Evolutionary conservation across 495 filamentous ascomycete genomes (phyloP).

Genomic region (Aspergillus kassunensis): DNA sequence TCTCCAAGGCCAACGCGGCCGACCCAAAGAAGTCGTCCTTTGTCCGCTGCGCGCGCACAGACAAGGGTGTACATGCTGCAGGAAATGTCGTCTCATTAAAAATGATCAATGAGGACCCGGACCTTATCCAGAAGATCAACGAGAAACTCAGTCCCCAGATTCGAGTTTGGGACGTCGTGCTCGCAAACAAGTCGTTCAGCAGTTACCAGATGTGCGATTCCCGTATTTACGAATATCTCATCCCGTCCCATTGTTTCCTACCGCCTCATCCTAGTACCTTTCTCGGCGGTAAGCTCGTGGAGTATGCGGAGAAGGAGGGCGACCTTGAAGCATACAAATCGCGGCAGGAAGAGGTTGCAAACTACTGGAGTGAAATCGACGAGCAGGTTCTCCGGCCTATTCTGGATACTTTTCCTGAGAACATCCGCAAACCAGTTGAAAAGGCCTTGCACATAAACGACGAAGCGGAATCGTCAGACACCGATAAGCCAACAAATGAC

Average conservation of each 20-base stretch:
- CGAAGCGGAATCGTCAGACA: constrained; percentile 13
- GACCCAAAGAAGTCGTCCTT: constrained; percentile 96
- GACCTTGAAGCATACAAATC: constrained; percentile 61
- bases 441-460: constrained; percentile 34
- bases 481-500: background rate
- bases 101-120: constrained; percentile 85
- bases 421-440: constrained; percentile 36
- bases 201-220: constrained; percentile 91
- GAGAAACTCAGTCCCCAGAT: constrained; percentile 79
- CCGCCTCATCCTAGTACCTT: constrained; percentile 87
- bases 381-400: constrained; percentile 72
- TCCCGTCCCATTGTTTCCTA: constrained; percentile 85
- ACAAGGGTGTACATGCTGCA: constrained; percentile 96
- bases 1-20: constrained; percentile 92
- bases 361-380: constrained; percentile 78
- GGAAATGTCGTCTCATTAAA: constrained; percentile 96
- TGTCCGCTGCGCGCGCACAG: constrained; percentile 88
- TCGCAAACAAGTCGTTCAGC: constrained; percentile 81
- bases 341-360: constrained; percentile 70
- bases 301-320: constrained; percentile 66
- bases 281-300: constrained; percentile 71
- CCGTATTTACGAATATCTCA: constrained; percentile 91
- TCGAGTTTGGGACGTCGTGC: constrained; percentile 84
- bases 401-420: constrained; percentile 51
- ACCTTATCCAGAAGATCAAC: constrained; percentile 89